Base-by-base conservation (phyloP, 441 rosid species). In the Manihot esculenta region DNA sequence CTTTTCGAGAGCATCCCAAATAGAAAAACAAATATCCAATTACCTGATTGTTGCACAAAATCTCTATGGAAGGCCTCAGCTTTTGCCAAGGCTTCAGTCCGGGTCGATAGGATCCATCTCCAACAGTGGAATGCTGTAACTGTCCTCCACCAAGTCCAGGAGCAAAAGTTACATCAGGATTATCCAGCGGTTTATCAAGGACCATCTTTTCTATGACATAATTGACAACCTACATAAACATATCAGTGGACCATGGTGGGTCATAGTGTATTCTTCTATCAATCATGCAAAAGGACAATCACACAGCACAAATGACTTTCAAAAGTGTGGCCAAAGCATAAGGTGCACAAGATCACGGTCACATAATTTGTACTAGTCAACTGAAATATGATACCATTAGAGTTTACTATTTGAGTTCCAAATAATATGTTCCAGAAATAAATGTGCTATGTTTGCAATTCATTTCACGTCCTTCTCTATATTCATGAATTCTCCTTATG, bases 151-250 rank as follows among this genome's bases (percentile, higher is more conserved):
- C 72, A 77, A 78, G 80, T 67, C 88, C 91, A 69, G 94, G 84
- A 74, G 84, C 80, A 76, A 86, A 83, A 27, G 93, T 74, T 75
- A 86, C 96, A 71, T 92, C 99, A 26, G 86, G 41, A 72, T 76
- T 85, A 67, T 94, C 99, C 78, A 79, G 70, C 10, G 99, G 88
- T 73, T 84, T 94, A 79, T 96, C 99, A 62, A 92, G 89, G 64
- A 96, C 88, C 97, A 94, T 87, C 82, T 96, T 96, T 79, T 96
- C 99, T 61, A 88, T 44, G n/a, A 96, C 98, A 84, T 96, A 96
- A 82, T 88, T 94, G 59, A 94, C 89, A 81, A 96, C 99, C 99
- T 96, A 80, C 61, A 75, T 20, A 50, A 38, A 57, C 45, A 49
- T 11, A 21, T 18, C 35, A 54, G 45, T 20, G 21, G 12, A 60